A percentile compares a stretch with the other conserved stretches of the same genome.
Conservation (phyloP, 352 stramenopile genomes). For the Phytophthora tentaculata region DNA sequence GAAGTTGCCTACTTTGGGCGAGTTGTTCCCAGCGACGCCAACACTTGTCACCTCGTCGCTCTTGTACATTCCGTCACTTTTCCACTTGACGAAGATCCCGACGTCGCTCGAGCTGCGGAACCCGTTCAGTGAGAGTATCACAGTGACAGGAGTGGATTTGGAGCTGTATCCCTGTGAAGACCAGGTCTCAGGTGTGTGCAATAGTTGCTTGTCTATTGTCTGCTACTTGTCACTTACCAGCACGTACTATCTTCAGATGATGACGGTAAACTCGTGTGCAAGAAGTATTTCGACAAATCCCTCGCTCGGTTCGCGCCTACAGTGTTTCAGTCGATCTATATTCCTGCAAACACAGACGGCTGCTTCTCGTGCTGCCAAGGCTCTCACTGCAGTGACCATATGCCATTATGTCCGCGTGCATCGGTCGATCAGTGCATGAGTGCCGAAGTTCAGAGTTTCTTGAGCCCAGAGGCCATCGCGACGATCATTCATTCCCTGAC, state of each 20-base stretch:
- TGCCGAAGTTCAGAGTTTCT: constrained; percentile 67
- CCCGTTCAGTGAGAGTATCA: constrained; percentile 83
- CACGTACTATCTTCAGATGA: constrained; percentile 19
- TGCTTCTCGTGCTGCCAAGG: constrained; percentile 87
- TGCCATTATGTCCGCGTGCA: constrained; percentile 65
- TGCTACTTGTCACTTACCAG: not conserved
- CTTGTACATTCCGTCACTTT: constrained; percentile 76
- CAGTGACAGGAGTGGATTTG: constrained; percentile 66
- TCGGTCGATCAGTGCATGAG: constrained; percentile 68
- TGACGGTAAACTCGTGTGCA: constrained; percentile 57
- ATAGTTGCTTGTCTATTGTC: not conserved
- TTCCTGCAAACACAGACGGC: constrained; percentile 64
- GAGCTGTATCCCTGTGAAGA: constrained; percentile 80
- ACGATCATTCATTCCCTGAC: constrained; percentile 77
- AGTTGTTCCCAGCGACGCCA: constrained; percentile 72
- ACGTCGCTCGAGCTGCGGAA: constrained; percentile 81
- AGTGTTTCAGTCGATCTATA: constrained; percentile 71
- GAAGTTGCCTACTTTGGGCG: constrained; percentile 56
- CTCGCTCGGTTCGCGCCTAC: constrained; percentile 75
- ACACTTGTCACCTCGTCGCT: constrained; percentile 79
- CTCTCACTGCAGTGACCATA: constrained; percentile 51
- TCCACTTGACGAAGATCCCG: constrained; percentile 72
- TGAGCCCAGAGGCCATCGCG: constrained; percentile 78
- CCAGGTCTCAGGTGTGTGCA: constrained; percentile 54
- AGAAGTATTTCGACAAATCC: constrained; percentile 69